Evolutionary conservation across 495 filamentous ascomycete species (phyloP), one percentile per base, ranked within the genome.

Genomic region (Neurospora sp.): DNA sequence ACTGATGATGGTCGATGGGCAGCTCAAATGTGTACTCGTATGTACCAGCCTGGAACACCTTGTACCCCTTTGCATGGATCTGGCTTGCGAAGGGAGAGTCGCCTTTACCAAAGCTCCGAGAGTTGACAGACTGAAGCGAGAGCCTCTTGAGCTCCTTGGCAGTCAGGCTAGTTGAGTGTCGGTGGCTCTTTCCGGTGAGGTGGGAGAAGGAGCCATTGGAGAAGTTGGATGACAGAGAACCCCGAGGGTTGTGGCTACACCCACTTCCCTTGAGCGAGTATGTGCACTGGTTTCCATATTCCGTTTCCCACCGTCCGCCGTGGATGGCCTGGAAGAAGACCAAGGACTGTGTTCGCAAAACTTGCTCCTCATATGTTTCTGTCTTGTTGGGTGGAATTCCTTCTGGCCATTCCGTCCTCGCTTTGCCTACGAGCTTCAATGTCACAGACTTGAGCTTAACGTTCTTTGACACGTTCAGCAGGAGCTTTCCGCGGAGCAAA

Each of bases 1-100:
- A 93, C 61, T 97, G 86, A 71, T 92, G 92, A 74, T 94, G 94
- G 78, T 99, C 96, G 72, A 99, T 90, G 12, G 95, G 94, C 42
- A 98, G 87, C 79, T 99, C 96, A 74, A 99, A 99, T 70, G 91
- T 91, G 82, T 99, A 99, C 48, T 95, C 86, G 82, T 98, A 99
- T 70, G 92, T 93, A 69, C 96, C 96, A 9, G 96, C 93, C 9
- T 88, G 88, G 79, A 99, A 99, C 37, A 92, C 85, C 78, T 95
- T 91, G 83, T 95, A 97, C 40, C 94, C 94, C 76, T 94, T 96
- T 72, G 93, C 92, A 65, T 92, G 90, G 16, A 92, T 88, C n/a
- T 87, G 83, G 22, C 86, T 85, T 41, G 83, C 83, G 3, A 85
- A 85, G 0, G 88, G 85, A 0, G 87, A 82, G 22, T 98, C 94